Evolutionary conservation across 2,329 filamentous ascomycete species (phyloP), one percentile per base, ranked within the genome.

Genomic region (Aspergillus tamarii): DNA sequence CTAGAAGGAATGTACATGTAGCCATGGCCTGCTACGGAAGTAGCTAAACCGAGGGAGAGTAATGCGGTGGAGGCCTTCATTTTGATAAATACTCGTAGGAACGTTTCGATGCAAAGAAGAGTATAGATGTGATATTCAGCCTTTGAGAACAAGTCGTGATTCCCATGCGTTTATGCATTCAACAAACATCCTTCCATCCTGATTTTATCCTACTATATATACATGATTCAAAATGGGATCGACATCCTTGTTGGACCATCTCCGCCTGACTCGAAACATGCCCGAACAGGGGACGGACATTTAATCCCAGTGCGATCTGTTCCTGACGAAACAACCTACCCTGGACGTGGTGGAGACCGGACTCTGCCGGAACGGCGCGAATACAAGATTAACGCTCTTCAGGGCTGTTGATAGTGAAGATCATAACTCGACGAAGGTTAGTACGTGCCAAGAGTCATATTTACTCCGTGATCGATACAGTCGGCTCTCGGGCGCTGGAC

Each of bases 1-100:
- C 82, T 84, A 14, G 67, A 73, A 0, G 83, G 82, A 2, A 74
- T 76, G 4, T 74, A 79, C 45, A 84, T 58, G 63, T 84, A 84
- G 8, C 83, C 83, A 69, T 84, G 83, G 7, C 79, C 82, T 53
- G 74, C 66, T 53, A 72, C 70, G 50, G 66, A 61, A 61, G 68
- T 63, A 36, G 64, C 65, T 45, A 70, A 56, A 14, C 54, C n/a
- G 4, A 64, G 32, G 9, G 55, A 32, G 7, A 59, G 2, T 11
- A 61, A 16, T 6, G 36, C 26, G 39, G 30, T 28, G 43, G 52
- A 41, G 1, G 43, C 8, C 52, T 62, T 64, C 63, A 64, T 54
- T 19, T 45, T 55, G 28, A 9, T 57, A 26, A 46, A 12, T 19
- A 21, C 12, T n/a, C 8, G 41, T 21, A 1, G 19, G n/a, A 14